Base-by-base conservation (phyloP, 148 eudicot genomes). In the Selenicereus undatus region DNA sequence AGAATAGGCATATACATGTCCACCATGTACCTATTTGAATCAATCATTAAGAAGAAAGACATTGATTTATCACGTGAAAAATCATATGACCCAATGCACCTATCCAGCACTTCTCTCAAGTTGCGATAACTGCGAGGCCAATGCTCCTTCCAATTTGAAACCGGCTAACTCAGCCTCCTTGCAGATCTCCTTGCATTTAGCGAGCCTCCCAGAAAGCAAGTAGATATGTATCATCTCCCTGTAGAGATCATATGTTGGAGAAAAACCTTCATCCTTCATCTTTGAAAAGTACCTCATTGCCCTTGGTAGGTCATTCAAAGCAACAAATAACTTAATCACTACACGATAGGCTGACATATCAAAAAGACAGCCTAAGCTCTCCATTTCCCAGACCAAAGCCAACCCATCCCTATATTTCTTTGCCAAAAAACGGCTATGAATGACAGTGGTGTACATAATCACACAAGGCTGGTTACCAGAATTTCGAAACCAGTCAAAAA, bases 371-470 rank as follows among this genome's bases (percentile, higher is more conserved):
- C 90, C 81, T 39, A 86, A 84, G 58, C 78, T 88, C 84, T 96
- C 99, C 95, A 96, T 96, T 88, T 93, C 98, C 99, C 99, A 93
- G 27, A 96, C 93, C 80, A 95, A 48, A 80, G 90, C 87, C 85
- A 93, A 79, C 17, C 95, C 96, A 78, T 95, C 97, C 84, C 91
- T 93, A 60, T 88, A 89, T 73, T 85, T 88, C 32, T 81, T 82
- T 52, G 87, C 88, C 32, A 76, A 83, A 62, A 71, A 84, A 43
- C 91, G 97, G 79, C 94, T 85, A 75, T 95, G 91, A 78, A 95
- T 88, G 70, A 95, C 62, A 81, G 95, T 90, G 14, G 98, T 95
- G 81, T 91, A 93, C 98, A 95, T 95, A 14, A 95, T 93, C 60
- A 95, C 84, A 80, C 87, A 89, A 18, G 91, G 89, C 35, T 76